A percentile compares a stretch with the other conserved stretches of the same genome.
These are phyloP conservation scores for Elymus sibiricus DNA, from an alignment of 176 grass and related monocot genomes.

Conservation along the genomic window DNA sequence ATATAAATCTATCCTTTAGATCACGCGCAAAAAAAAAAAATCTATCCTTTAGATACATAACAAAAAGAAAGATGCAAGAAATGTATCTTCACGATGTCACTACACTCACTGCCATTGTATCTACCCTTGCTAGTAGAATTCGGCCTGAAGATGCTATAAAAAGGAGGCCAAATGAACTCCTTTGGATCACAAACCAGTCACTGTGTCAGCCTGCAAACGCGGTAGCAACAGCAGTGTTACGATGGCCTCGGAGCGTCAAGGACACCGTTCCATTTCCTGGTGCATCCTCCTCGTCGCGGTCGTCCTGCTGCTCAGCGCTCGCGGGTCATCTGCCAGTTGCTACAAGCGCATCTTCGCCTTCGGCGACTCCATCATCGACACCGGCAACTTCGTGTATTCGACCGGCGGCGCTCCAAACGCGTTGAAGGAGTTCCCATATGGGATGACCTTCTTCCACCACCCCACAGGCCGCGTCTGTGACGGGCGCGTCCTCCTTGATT, in stretches of 20 bases:
- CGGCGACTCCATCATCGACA: conserved; percentile 68
- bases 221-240: neutral
- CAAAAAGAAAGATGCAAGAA: neutral
- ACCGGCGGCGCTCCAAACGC: neutral
- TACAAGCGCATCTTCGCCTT: conserved; percentile 66
- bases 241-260: neutral
- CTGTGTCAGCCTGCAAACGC: neutral
- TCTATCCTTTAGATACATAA: neutral
- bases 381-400: conserved; percentile 36
- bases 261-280: neutral
- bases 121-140: neutral
- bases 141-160: neutral
- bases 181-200: neutral
- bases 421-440: conserved; percentile 33
- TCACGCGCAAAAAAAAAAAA: no score
- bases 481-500: conserved; percentile 62
- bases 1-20: neutral
- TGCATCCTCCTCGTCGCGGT: neutral
- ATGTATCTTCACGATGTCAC: neutral
- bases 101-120: no score
- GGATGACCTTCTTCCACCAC: conserved; percentile 50
- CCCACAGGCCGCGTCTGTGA: conserved; percentile 52
- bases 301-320: conserved; percentile 4
- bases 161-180: neutral
- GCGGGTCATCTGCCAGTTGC: conserved; percentile 5